Percentiles rank a stretch among this genome's conserved stretches.
Conservation (phyloP, 169 alveolate genomes). For the Plasmodium vinckei region DNA sequence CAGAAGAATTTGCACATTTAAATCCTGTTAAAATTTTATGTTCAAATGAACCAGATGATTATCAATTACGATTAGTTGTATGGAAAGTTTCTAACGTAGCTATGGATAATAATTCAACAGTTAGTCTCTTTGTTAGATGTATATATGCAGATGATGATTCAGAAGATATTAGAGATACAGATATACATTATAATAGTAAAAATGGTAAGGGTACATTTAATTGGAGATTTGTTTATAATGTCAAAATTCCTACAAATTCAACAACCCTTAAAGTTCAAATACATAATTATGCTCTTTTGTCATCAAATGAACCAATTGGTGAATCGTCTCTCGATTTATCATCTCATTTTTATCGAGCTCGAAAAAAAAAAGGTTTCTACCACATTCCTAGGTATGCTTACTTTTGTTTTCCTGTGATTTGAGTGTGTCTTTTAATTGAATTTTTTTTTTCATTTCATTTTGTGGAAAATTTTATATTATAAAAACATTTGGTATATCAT, state of each 20-base stretch:
- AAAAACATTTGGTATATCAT: neutral
- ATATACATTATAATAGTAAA: slow-evolving; percentile 91
- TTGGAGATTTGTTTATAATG: slow-evolving; percentile 91
- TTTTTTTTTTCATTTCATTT: neutral
- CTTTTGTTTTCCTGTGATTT: too few species aligned
- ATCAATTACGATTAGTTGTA: slow-evolving; percentile 90
- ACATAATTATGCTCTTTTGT: slow-evolving; percentile 81
- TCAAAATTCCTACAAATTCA: slow-evolving; percentile 90
- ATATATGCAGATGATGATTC: slow-evolving; percentile 86
- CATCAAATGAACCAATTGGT: slow-evolving; percentile 88
- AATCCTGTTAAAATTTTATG: slow-evolving; percentile 88
- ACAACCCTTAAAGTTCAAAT: slow-evolving; percentile 90
- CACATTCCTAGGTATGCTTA: slow-evolving; percentile 81
- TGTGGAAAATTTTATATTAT: neutral
- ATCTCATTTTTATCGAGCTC: slow-evolving; percentile 87
- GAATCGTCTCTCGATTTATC: slow-evolving; percentile 88
- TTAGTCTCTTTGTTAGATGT: slow-evolving; percentile 90
- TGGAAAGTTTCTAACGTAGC: slow-evolving; percentile 91
- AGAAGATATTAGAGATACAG: slow-evolving; percentile 87
- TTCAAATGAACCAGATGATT: slow-evolving; percentile 90
- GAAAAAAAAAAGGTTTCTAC: slow-evolving; percentile 83
- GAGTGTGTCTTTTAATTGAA: neutral
- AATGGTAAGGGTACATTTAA: slow-evolving; percentile 92
- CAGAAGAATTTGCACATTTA: slow-evolving; percentile 86
- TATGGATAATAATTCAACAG: slow-evolving; percentile 87